phyloP scores from a whole-genome alignment of 2,329 filamentous ascomycete genomes.

The Albophoma yamanashiensis region DNA sequence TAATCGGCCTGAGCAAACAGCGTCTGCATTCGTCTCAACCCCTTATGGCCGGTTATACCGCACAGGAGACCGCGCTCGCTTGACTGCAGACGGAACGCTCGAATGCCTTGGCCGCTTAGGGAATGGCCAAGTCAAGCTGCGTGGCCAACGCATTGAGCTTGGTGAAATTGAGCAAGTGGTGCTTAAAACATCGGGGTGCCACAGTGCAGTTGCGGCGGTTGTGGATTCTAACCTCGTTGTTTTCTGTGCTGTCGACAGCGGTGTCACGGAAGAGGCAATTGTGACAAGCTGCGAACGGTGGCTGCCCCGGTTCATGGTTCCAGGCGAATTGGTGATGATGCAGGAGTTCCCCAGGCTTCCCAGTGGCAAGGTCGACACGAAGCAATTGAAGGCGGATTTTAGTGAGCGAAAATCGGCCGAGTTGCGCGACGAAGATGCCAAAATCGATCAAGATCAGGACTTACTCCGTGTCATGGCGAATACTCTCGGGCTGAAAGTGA shows the following conservation, averaged over 20 bases:
- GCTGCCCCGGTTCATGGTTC: slow-evolving; percentile 78
- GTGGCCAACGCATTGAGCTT: slow-evolving; percentile 73
- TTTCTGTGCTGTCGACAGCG: slow-evolving; percentile 52
- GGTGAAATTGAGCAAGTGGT: slow-evolving; percentile 67
- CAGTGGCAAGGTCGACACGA: slow-evolving; percentile 76
- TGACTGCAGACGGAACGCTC: slow-evolving; percentile 57
- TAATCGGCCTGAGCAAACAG: slow-evolving; percentile 68
- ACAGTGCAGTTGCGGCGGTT: slow-evolving; percentile 56
- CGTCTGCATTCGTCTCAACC: slow-evolving; percentile 57
- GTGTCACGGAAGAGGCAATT: slow-evolving; percentile 29
- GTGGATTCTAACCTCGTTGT: slow-evolving; percentile 59
- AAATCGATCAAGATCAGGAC: slow-evolving; percentile 9
- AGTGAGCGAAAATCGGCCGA: slow-evolving; percentile 7
- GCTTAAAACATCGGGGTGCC: slow-evolving; percentile 49
- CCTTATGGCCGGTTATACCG: slow-evolving; percentile 64
- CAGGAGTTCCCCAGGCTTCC: slow-evolving; percentile 60
- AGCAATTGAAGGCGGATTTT: slow-evolving; percentile 45
- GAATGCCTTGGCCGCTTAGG: slow-evolving; percentile 75
- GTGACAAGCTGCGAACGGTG: slow-evolving; percentile 54
- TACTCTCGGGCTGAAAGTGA: slow-evolving; percentile 27
- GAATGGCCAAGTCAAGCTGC: slow-evolving; percentile 74
- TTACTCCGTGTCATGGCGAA: slow-evolving; percentile 30
- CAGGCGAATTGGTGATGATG: slow-evolving; percentile 57
- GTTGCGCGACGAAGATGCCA: neutral
- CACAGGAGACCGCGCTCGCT: slow-evolving; percentile 72